Evolutionary conservation across 495 filamentous ascomycete species (phyloP).

Genomic region (Daldinia grandis): DNA sequence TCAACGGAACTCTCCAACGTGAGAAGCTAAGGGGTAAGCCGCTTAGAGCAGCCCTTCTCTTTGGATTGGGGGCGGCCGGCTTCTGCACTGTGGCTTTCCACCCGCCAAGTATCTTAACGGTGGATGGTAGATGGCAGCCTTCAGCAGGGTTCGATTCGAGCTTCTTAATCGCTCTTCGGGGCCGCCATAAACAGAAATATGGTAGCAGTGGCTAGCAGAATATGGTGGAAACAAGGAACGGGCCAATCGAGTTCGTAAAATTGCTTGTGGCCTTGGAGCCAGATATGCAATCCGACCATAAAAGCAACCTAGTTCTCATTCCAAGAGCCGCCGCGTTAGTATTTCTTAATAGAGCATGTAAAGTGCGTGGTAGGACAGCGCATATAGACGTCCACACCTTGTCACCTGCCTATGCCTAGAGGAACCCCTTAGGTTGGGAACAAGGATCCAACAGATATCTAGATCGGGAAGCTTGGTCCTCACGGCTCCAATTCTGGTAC

Average conservation of each 20-base stretch:
- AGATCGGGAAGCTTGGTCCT: conserved; percentile 28
- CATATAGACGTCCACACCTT: conserved; percentile 36
- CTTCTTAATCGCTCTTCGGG: conserved; percentile 14
- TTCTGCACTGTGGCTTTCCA: conserved; percentile 32
- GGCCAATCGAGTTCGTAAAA: conserved; percentile 42
- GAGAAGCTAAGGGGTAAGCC: conserved; percentile 24
- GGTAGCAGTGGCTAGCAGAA: conserved; percentile 33
- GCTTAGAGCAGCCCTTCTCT: conserved; percentile 21
- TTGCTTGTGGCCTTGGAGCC: conserved; percentile 25
- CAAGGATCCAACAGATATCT: conserved; percentile 27
- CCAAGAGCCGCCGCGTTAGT: conserved; percentile 29
- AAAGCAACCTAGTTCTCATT: conserved; percentile 37
- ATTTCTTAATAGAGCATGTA: conserved; percentile 24
- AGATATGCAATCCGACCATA: conserved; percentile 39
- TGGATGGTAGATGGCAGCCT: conserved; percentile 14
- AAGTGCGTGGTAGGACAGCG: conserved; percentile 29
- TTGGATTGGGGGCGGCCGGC: conserved; percentile 14
- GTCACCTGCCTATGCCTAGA: conserved; percentile 25
- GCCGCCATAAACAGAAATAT: conserved; percentile 40
- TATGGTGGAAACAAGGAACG: conserved; percentile 36
- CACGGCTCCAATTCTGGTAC: conserved; percentile 9
- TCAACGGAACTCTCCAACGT: conserved; percentile 41
- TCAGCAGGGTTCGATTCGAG: conserved; percentile 15
- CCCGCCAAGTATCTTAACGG: conserved; percentile 16
- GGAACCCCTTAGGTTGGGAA: conserved; percentile 23